Evolutionary conservation across 2,329 filamentous ascomycete species (phyloP).

Genomic region (Hypoxylon sp.): DNA sequence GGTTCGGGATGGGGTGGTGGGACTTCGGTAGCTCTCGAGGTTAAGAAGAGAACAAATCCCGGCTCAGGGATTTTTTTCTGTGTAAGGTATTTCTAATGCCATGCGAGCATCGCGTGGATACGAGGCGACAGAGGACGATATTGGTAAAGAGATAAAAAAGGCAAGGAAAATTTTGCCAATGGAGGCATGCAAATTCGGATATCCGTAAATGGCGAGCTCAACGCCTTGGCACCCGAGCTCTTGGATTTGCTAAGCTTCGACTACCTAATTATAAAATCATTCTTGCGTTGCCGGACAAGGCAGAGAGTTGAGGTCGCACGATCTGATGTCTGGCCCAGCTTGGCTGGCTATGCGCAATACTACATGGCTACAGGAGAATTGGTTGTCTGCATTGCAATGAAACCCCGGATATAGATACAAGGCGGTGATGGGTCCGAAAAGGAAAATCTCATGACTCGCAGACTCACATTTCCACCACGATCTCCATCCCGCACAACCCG

Average conservation of each 20-base stretch:
- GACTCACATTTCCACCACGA: slow-evolving; percentile 28
- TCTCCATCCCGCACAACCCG: slow-evolving; percentile 42
- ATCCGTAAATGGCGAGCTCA: slow-evolving; percentile 39
- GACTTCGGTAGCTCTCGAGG: slow-evolving; percentile 32
- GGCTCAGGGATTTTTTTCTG: slow-evolving; percentile 23
- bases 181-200: slow-evolving; percentile 31
- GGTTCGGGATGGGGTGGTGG: slow-evolving; percentile 42
- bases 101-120: slow-evolving; percentile 32
- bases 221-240: slow-evolving; percentile 40
- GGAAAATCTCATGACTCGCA: slow-evolving; percentile 43
- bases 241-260: slow-evolving; percentile 41
- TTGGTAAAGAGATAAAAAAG: slow-evolving; percentile 18
- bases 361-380: slow-evolving; percentile 17
- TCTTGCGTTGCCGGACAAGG: slow-evolving; percentile 35
- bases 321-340: slow-evolving; percentile 30
- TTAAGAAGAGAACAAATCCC: slow-evolving; percentile 32
- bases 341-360: slow-evolving; percentile 33
- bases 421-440: slow-evolving; percentile 38
- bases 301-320: slow-evolving; percentile 36
- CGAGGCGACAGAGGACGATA: slow-evolving; percentile 20
- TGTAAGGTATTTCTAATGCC: slow-evolving; percentile 25
- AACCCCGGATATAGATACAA: slow-evolving; percentile 43
- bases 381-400: slow-evolving; percentile 32
- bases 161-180: slow-evolving; percentile 3
- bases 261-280: slow-evolving; percentile 39